A percentile compares a stretch with the other conserved stretches of the same genome.
Evolutionary conservation across 1,284 basidiomycete species (phyloP).

Genomic region (Fistulina hepatica): DNA sequence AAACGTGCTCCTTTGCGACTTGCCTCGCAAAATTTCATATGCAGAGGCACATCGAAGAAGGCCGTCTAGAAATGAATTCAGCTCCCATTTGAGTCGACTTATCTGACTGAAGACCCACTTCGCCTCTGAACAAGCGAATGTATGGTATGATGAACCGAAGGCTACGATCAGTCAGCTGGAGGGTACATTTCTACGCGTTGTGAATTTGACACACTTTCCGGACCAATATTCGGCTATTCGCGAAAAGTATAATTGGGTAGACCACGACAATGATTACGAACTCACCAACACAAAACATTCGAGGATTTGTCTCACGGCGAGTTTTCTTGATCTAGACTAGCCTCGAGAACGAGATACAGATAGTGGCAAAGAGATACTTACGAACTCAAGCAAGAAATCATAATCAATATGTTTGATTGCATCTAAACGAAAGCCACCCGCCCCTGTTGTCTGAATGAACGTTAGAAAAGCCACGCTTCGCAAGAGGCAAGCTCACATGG

Average conservation of each 20-base stretch:
- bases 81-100: too few species aligned
- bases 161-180: conserved; percentile 24
- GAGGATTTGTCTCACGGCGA: conserved; percentile 22
- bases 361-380: conserved; percentile 24
- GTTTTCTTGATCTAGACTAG: background rate
- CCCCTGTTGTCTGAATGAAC: conserved; percentile 56
- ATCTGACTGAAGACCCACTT: conserved; percentile 31
- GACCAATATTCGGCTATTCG: conserved; percentile 76
- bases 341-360: conserved; percentile 2
- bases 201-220: conserved; percentile 35
- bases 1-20: conserved; percentile 47
- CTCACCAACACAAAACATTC: conserved; percentile 52
- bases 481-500: conserved; percentile 30
- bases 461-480: background rate
- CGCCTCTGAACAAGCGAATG: conserved; percentile 48
- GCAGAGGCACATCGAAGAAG: conserved; percentile 74
- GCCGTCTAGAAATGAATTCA: conserved; percentile 46
- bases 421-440: conserved; percentile 76
- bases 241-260: too few species aligned
- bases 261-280: too few species aligned
- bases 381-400: conserved; percentile 54
- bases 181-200: conserved; percentile 1
- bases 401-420: conserved; percentile 80
- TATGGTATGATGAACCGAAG: conserved; percentile 42
- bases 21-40: conserved; percentile 59